phyloP scores from a whole-genome alignment of 2,329 filamentous ascomycete genomes.

The Apiospora arundinis region DNA sequence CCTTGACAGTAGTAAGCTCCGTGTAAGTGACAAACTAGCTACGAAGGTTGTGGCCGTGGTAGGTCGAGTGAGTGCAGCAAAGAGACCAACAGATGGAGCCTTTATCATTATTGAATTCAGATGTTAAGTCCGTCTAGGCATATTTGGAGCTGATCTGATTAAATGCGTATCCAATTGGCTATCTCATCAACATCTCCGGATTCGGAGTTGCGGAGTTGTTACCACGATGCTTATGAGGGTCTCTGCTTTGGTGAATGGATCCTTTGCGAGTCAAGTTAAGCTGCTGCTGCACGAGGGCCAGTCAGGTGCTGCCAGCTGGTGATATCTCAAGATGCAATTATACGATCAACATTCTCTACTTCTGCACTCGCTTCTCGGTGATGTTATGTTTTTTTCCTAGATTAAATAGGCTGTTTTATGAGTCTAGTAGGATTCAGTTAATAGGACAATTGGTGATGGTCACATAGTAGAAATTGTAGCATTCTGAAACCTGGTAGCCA shows the following conservation, averaged over 20 bases:
- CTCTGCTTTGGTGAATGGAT: neutral
- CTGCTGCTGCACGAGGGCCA: too few relatives aligned
- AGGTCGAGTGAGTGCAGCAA: neutral
- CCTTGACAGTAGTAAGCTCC: neutral
- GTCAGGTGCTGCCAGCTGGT: slow-evolving; percentile 12
- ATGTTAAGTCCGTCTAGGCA: neutral
- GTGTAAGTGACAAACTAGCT: slow-evolving; percentile 3
- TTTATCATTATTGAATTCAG: neutral
- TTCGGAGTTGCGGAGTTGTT: neutral
- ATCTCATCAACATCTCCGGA: neutral
- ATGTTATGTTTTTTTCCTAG: too few relatives aligned
- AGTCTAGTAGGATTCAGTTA: too few relatives aligned
- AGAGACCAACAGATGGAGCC: neutral
- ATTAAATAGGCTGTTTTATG: neutral
- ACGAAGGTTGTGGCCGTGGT: neutral
- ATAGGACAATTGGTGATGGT: too few relatives aligned
- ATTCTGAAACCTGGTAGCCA: neutral
- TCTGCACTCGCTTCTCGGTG: neutral
- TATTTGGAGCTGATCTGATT: neutral
- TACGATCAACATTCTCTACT: neutral
- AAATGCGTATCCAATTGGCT: neutral
- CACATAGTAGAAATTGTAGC: neutral
- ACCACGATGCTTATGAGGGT: neutral
- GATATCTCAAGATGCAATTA: neutral
- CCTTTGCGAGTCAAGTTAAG: neutral